Evolutionary conservation across 805 yeast species (phyloP).

Genomic region (Isabelozyma gotoi): DNA sequence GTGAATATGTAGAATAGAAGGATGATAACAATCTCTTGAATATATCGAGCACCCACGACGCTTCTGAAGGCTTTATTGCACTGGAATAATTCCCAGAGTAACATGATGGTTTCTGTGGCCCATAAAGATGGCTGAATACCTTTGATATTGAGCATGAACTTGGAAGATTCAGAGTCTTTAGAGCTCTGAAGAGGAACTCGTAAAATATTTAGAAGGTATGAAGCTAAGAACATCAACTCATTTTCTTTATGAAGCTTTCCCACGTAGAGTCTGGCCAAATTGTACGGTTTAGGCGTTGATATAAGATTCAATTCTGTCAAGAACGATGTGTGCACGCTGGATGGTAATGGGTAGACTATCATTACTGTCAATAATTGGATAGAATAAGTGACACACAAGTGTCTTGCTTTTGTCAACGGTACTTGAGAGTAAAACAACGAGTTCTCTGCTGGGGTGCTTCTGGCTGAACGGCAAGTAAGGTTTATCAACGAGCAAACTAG

Average conservation of each 20-base stretch:
- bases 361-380: constrained; percentile 62
- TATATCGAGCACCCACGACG: constrained; percentile 36
- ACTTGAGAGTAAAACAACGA: constrained; percentile 36
- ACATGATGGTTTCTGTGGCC: constrained; percentile 57
- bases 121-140: constrained; percentile 35
- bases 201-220: constrained; percentile 48
- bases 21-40: constrained; percentile 53
- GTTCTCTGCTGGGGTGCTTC: constrained; percentile 37
- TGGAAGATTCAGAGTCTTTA: constrained; percentile 10
- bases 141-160: constrained; percentile 8
- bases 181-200: constrained; percentile 40
- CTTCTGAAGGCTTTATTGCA: constrained; percentile 62
- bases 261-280: constrained; percentile 50
- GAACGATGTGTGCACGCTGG: constrained; percentile 33
- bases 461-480: constrained; percentile 52
- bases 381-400: constrained; percentile 50
- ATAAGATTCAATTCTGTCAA: constrained; percentile 28
- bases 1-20: constrained; percentile 58
- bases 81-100: constrained; percentile 76
- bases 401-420: constrained; percentile 41
- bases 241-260: constrained; percentile 53
- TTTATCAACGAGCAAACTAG: constrained; percentile 73
- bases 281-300: constrained; percentile 34
- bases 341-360: constrained; percentile 64
- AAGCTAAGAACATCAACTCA: constrained; percentile 52